Base-by-base conservation (phyloP, 768 basidiomycete species). In the Serendipita sp. region DNA sequence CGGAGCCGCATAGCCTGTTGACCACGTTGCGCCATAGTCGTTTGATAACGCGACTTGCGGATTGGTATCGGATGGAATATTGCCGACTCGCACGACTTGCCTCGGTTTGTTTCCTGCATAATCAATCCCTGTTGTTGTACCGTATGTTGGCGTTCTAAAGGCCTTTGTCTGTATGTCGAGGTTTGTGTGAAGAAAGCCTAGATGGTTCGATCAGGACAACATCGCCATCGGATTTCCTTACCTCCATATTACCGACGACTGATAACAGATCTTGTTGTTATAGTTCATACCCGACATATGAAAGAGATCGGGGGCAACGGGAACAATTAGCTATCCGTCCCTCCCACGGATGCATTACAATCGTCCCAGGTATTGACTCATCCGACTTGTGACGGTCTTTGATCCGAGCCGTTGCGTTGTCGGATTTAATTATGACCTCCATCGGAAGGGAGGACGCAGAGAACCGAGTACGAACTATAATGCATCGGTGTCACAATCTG, bases 41-140 rank as follows among this genome's bases (percentile, higher is more conserved):
- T 72, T 77, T 0, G 83, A 84, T 16, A 85, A 66, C 0, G 84
- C 83, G 10, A 83, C 78, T 70, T 84, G 83, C 67, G 80, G 80
- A 53, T 77, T 78, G 16, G 74, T 70, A 47, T 63, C 62, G 1
- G 56, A 54, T 1, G 56, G 35, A 45, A 65, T 63, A 41, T 63
- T 68, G 16, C 69, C 69, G 46, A 64, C 63, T 32, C 81, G 78
- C 47, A 82, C 81, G 32, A 83, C 74, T 62, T 76, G 78, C 16
- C 74, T 76, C 1, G 81, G 79, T 8, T 74, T 75, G 67, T 79
- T 76, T 2, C 82, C 82, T 54, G 82, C 80, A 69, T 76, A 83
- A 70, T 83, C 81, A 45, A 83, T 75, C 62, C 81, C 81, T 3
- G 75, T 71, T 24, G 77, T 72, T 8, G 56, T 60, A 11, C 65